Percentiles rank a stretch among this genome's conserved stretches.
phyloP scores from a whole-genome alignment of 78 protist genomes.

The Dictyostelium discoideum region dicty_2.7 NC_007088.5:7683501-7684000 shows the following conservation, averaged over 20 bases:
- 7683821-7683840: background rate
- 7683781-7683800: constrained; percentile 43
- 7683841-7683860: constrained; percentile 40
- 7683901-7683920: constrained; percentile 78
- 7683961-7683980: constrained; percentile 83
- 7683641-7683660: constrained; percentile 29
- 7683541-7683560: constrained; percentile 70
- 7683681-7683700: constrained; percentile 33
- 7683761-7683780: constrained; percentile 43
- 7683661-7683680: constrained; percentile 3
- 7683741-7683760: constrained; percentile 74
- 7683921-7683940: constrained; percentile 50
- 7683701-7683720: constrained; percentile 25
- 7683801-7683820: background rate
- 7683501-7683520: constrained; percentile 56
- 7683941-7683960: constrained; percentile 61
- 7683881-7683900: constrained; percentile 69
- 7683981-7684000: constrained; percentile 44
- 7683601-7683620: constrained; percentile 49
- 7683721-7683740: constrained; percentile 69
- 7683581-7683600: constrained; percentile 4
- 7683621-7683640: constrained; percentile 33
- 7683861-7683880: constrained; percentile 72
- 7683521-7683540: constrained; percentile 38
- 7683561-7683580: constrained; percentile 63